phyloP scores from a whole-genome alignment of 2,329 filamentous ascomycete genomes.

The Arthrobotrys entomopaga region DNA sequence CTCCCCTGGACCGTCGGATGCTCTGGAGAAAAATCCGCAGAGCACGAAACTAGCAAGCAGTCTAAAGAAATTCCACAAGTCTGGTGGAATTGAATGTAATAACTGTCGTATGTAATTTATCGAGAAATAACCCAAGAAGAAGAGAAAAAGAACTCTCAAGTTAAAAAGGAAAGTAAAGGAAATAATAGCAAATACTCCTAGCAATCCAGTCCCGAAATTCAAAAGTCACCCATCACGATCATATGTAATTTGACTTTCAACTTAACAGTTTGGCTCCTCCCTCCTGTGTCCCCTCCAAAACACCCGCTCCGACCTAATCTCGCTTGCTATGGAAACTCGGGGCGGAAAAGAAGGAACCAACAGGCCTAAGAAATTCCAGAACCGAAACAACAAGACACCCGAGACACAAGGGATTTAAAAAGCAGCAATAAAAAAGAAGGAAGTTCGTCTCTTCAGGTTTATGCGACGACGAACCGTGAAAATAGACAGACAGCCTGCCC shows the following conservation, averaged over 20 bases:
- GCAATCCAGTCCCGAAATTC: slow-evolving; percentile 5
- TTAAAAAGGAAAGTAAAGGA: background rate
- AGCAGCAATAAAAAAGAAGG: background rate
- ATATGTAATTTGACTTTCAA: slow-evolving; percentile 13
- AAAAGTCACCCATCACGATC: slow-evolving; percentile 34
- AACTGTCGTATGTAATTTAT: slow-evolving; percentile 18
- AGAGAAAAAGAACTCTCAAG: background rate
- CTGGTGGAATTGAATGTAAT: slow-evolving; percentile 20
- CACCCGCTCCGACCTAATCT: slow-evolving; percentile 30
- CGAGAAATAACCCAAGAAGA: slow-evolving; percentile 13
- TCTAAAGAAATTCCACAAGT: slow-evolving; percentile 12
- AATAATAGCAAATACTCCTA: slow-evolving; percentile 12
- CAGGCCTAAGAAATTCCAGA: slow-evolving; percentile 16
- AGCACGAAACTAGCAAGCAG: slow-evolving; percentile 1
- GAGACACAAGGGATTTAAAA: slow-evolving; percentile 5
- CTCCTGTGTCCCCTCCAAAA: slow-evolving; percentile 7
- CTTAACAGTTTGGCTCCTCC: slow-evolving; percentile 14
- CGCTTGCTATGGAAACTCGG: slow-evolving; percentile 54
- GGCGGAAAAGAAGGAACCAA: slow-evolving; percentile 18
- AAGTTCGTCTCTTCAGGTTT: background rate
- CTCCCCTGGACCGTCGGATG: slow-evolving; percentile 16
- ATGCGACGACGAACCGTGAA: slow-evolving; percentile 17
- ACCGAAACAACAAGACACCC: slow-evolving; percentile 20
- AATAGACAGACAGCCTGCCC: slow-evolving; percentile 1
- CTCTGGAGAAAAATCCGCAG: background rate